Base-by-base conservation (phyloP, 2,329 filamentous ascomycete species). In the Calonectria fujianensis region DNA sequence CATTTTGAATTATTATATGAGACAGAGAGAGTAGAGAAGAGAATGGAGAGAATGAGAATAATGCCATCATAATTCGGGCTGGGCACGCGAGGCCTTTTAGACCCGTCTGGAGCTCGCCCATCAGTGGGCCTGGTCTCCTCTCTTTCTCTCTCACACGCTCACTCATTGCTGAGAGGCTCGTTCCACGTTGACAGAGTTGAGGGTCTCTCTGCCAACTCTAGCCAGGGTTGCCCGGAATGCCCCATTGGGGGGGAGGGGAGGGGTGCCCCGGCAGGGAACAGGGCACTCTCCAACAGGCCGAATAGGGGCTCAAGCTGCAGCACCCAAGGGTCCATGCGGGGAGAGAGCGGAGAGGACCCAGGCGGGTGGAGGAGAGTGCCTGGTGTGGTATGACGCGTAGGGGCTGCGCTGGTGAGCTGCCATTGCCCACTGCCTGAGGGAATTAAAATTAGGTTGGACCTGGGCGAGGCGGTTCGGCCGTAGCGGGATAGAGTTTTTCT, bases 401-500 rank as follows among this genome's bases (percentile, higher is more conserved):
- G 39, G 51, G 51, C 31, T 9, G 27, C 31, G 51, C 27, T 54
- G 31, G 51, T 18, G 31, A 31, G 51, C 51, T 54, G 24, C 51
- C 24, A 32, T 29, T 32, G 51, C 51, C 31, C 51, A 24, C 27
- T 24, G 29, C 61, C 61, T 65, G 61, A 65, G 61, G 61, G 61
- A 65, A 65, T 65, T 65, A 65, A 65, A 45, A 65, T 65, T 65
- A 65, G 39, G 61, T 65, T 45, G 41, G 41, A 18, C 27, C 27
- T 27, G 61, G 41, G 61, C 13, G 41, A 65, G 61, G 61, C 61
- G 61, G 61, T 32, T 65, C 41, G 39, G 37, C 20, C 13, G 57
- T 63, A 41, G 57, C 57, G 35, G 61, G 39, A 65, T 65, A 65
- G 41, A 65, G 61, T 65, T 65, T 65, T 65, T 65, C 61, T 65